Base-by-base conservation (phyloP, 1,284 basidiomycete genomes). In the Melampsora americana region DNA sequence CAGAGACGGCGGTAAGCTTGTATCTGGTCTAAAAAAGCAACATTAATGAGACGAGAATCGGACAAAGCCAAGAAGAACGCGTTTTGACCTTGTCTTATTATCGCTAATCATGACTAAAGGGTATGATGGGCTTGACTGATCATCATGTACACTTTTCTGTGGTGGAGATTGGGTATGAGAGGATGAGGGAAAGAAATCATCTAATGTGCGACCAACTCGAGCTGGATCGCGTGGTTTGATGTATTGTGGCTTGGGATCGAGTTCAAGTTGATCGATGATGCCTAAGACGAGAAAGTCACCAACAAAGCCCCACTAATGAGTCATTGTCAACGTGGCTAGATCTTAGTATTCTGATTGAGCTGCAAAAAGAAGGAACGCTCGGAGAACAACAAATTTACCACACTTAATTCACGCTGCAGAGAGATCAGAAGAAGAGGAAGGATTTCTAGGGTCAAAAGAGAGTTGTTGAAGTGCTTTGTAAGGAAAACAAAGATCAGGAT, bases 221-320 rank as follows among this genome's bases (percentile, higher is more conserved):
- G 26, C 18, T 1, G 28, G 61, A 59, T 59, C 28, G 11, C 20
- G 26, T 16, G 23, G 26, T 9, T 23, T 18, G 12, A 14, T 35
- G 28, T 18, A 42, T 18, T 26, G 26, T 28, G 46, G 48, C 6
- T 20, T 30, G 44, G 70, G 62, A 18, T 66, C 26, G 5, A 76
- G 32, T 16, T 76, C 73, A 28, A 76, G 68, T 69, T 76, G 73
- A 50, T 76, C 73, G n/a, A 76, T 68, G 1, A 69, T 76, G 2
- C 73, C 73, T 65, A 61, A 59, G n/a, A 76, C 32, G 0, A 76
- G 48, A 69, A 76, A 76, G 11, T 66, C 73, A 1, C 73, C 73
- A 4, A 76, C 26, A 26, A 76, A 76, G 16, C 73, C 73, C 66
- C 66, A 76, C 73, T 76, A 23, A 28, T 39, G 53, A 72, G 53